Conservation (phyloP, 352 stramenopile genomes). For the Globisporangium cederbergense region DNA sequence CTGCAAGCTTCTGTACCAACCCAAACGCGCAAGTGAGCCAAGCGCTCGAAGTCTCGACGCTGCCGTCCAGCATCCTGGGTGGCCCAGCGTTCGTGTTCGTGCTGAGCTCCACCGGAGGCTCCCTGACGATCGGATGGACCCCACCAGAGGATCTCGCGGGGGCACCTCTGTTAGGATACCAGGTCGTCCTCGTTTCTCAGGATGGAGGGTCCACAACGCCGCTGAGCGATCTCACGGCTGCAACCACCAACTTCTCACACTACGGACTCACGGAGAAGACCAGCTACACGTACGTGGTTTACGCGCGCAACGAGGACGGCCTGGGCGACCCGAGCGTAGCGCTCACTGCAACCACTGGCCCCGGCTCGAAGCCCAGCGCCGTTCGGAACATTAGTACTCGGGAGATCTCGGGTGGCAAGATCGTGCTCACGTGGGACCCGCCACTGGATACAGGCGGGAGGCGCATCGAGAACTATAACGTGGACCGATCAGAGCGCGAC, state of each 20-base stretch:
- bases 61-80: conserved; percentile 28
- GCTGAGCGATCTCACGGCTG: not conserved
- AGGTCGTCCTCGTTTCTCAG: conserved; percentile 21
- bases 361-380: conserved; percentile 18
- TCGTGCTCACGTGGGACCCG: conserved; percentile 37
- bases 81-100: conserved; percentile 22
- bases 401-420: conserved; percentile 22
- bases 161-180: conserved; percentile 36
- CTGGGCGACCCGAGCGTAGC: conserved; percentile 24
- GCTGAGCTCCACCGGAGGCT: conserved; percentile 32
- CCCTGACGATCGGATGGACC: conserved; percentile 43
- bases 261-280: conserved; percentile 37
- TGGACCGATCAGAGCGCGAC: conserved; percentile 22
- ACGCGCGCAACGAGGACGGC: conserved; percentile 49
- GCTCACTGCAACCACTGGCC: conserved; percentile 17
- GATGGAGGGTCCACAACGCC: conserved; percentile 7
- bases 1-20: conserved; percentile 46
- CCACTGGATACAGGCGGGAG: conserved; percentile 45
- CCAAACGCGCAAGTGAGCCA: conserved; percentile 20
- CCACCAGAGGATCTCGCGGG: conserved; percentile 48
- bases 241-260: conserved; percentile 30
- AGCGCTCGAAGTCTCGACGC: conserved; percentile 30
- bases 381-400: conserved; percentile 21
- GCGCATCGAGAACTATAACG: conserved; percentile 38
- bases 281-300: conserved; percentile 42